Conservation (phyloP, 345 rosid species). For the Linum lewisii region DNA sequence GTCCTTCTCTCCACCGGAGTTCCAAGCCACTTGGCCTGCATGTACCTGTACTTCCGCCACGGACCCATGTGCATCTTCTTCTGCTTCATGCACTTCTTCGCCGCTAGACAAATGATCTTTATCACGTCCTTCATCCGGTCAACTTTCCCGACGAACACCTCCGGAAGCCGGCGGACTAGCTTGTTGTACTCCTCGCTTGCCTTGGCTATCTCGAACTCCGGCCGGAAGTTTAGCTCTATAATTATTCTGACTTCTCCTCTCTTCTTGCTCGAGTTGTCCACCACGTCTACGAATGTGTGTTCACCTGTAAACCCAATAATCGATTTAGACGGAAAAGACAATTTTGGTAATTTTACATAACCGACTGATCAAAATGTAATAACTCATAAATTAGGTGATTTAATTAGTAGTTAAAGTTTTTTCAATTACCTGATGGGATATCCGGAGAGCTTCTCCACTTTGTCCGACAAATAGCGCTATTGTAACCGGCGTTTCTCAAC, state of each 20-base stretch:
- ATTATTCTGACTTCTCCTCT: slow-evolving; percentile 33
- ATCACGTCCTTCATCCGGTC: slow-evolving; percentile 34
- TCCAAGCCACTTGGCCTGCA: slow-evolving; percentile 50
- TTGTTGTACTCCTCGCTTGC: slow-evolving; percentile 40
- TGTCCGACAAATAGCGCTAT: slow-evolving; percentile 21
- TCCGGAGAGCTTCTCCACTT: slow-evolving; percentile 22
- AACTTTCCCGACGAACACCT: slow-evolving; percentile 40
- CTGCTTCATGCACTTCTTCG: slow-evolving; percentile 51
- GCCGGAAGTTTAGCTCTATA: slow-evolving; percentile 38
- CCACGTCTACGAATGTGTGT: slow-evolving; percentile 33
- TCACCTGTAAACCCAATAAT: slow-evolving; percentile 19
- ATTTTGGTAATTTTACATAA: too few species aligned
- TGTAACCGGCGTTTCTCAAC: slow-evolving; percentile 16
- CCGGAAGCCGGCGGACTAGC: slow-evolving; percentile 30
- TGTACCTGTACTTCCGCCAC: slow-evolving; percentile 48
- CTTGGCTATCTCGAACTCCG: slow-evolving; percentile 46
- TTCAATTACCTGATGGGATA: slow-evolving; percentile 20
- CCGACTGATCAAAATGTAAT: too few species aligned
- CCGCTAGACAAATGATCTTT: slow-evolving; percentile 35
- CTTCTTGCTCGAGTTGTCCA: slow-evolving; percentile 21
- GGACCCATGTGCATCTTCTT: slow-evolving; percentile 56
- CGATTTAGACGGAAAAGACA: too few species aligned
- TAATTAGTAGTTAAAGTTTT: too few species aligned
- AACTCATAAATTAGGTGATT: too few species aligned
- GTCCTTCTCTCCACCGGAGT: slow-evolving; percentile 17